A percentile compares a stretch with the other conserved stretches of the same genome.
Evolutionary conservation across 2,329 filamentous ascomycete genomes (phyloP).

Genomic region (Diaporthe amygdali): DNA sequence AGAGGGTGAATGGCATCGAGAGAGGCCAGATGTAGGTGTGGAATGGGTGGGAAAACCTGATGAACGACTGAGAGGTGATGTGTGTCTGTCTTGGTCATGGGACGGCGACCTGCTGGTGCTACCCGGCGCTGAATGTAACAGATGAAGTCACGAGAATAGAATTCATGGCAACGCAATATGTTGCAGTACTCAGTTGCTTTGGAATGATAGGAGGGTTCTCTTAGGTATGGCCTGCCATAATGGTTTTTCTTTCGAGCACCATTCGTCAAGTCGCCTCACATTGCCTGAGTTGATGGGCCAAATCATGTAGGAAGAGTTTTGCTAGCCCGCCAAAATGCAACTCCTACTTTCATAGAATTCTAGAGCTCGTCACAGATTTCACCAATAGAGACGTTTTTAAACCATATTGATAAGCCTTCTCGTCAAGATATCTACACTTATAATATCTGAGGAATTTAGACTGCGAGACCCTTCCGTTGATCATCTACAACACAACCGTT

Average conservation of each 20-base stretch:
- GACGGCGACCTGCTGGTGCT: not conserved
- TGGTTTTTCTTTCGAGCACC: not conserved
- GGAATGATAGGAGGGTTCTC: not conserved
- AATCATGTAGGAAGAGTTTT: not conserved
- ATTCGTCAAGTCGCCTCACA: too few relatives aligned
- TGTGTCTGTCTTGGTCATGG: not conserved
- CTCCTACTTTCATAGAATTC: not conserved
- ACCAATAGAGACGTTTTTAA: too few relatives aligned
- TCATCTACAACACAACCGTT: not conserved
- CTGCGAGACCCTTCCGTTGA: not conserved
- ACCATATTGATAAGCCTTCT: not conserved
- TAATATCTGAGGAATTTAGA: fast-evolving
- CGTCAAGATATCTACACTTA: not conserved
- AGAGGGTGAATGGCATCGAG: not conserved
- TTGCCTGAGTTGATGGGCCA: not conserved
- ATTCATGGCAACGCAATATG: too few relatives aligned
- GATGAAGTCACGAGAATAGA: not conserved
- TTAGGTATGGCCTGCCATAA: not conserved
- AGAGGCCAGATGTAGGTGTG: not conserved
- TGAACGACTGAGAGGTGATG: not conserved
- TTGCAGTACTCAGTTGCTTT: not conserved
- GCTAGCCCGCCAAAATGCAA: not conserved
- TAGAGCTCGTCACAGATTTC: not conserved
- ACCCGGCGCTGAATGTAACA: not conserved
- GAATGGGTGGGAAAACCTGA: not conserved